Conservation (phyloP, 2,329 filamentous ascomycete species). For the Ophiosphaerella narmari region DNA sequence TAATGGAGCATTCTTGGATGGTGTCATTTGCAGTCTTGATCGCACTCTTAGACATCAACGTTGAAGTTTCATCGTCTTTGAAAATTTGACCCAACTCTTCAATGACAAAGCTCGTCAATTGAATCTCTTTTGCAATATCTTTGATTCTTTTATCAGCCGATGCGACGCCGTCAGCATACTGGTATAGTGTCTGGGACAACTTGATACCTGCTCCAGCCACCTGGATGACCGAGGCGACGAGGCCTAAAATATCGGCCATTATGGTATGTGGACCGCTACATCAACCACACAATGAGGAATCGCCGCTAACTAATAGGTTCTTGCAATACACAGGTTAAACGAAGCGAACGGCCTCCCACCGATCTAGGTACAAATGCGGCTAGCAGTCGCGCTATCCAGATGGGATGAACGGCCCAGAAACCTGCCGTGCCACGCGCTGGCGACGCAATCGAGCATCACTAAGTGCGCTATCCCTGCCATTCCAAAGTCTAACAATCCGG, state of each 20-base stretch:
- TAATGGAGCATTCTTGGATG: conserved; percentile 29
- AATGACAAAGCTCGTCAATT: conserved; percentile 34
- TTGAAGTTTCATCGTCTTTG: conserved; percentile 26
- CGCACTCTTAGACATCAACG: conserved; percentile 31
- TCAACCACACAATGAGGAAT: not conserved
- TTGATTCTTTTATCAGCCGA: conserved; percentile 34
- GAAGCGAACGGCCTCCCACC: no score
- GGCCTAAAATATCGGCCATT: conserved; percentile 32
- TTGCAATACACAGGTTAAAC: not conserved
- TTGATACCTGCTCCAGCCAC: conserved; percentile 36
- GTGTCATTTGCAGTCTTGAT: conserved; percentile 33
- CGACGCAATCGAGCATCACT: conserved; percentile 27
- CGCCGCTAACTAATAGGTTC: not conserved
- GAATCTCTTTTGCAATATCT: conserved; percentile 35
- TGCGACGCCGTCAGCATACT: conserved; percentile 38
- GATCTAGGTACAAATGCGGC: not conserved
- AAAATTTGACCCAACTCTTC: conserved; percentile 35
- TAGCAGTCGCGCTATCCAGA: not conserved
- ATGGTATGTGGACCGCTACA: not conserved
- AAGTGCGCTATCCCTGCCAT: conserved; percentile 12
- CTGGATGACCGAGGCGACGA: conserved; percentile 40
- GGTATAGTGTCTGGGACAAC: conserved; percentile 35
- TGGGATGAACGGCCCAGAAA: not conserved
- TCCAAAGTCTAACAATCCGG: conserved; percentile 18
- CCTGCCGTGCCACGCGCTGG: conserved; percentile 6